These are phyloP conservation scores for Actinidia arguta DNA, from an alignment of 179 eudicot genomes.

Conservation along the genomic window DNA sequence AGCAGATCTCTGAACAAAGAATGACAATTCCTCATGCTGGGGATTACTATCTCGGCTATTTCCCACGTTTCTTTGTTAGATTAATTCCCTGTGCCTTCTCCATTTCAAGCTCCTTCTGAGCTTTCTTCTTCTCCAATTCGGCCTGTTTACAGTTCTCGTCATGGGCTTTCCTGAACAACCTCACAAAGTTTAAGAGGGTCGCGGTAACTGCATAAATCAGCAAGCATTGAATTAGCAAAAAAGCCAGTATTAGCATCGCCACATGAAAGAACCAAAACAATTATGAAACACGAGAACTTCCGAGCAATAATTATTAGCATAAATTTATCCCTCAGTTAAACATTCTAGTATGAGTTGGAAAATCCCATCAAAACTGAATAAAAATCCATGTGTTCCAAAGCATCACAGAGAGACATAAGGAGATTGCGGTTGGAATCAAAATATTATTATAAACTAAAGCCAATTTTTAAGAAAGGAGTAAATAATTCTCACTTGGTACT, in stretches of 20 bases:
- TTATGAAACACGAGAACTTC: not conserved
- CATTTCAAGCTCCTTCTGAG: constrained; percentile 77
- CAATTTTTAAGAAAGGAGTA: not conserved
- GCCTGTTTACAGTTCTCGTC: constrained; percentile 94
- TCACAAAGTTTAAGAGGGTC: constrained; percentile 85
- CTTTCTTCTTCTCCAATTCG: constrained; percentile 88
- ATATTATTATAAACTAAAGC: too few relatives aligned
- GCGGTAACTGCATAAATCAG: constrained; percentile 66
- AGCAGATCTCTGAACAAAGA: constrained; percentile 16
- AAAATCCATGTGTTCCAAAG: not conserved
- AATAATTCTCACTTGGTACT: not conserved
- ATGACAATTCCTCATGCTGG: constrained; percentile 22
- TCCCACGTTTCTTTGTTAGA: constrained; percentile 48
- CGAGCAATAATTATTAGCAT: not conserved
- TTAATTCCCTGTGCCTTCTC: constrained; percentile 71
- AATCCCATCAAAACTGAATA: not conserved
- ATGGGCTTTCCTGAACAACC: constrained; percentile 83
- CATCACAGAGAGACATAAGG: too few relatives aligned
- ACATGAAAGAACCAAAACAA: not conserved
- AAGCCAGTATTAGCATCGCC: not conserved
- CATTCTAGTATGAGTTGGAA: not conserved
- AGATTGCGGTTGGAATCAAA: too few relatives aligned
- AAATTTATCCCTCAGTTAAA: not conserved
- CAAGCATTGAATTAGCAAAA: constrained; percentile 2
- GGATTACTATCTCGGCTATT: constrained; percentile 31